Evolutionary conservation across 2,329 filamentous ascomycete genomes (phyloP).

Genomic region (Alternaria dauci): DNA sequence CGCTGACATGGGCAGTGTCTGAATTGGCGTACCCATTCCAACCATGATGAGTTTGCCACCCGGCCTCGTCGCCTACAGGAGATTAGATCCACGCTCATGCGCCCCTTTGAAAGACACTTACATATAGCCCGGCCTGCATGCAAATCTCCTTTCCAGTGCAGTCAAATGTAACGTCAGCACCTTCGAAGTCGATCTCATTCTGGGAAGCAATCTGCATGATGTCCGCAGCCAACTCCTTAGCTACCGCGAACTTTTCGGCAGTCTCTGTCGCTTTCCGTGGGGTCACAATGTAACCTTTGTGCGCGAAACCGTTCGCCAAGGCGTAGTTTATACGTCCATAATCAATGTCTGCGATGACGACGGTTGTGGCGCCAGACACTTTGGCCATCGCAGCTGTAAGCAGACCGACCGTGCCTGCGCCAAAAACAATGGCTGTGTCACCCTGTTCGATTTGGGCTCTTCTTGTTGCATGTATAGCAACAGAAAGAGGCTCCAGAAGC

Average conservation of each 20-base stretch:
- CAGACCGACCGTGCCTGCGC: constrained; percentile 71
- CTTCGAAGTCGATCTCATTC: constrained; percentile 50
- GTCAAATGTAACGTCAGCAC: constrained; percentile 53
- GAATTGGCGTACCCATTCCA: constrained; percentile 65
- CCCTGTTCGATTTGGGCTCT: constrained; percentile 77
- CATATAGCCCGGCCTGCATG: constrained; percentile 54
- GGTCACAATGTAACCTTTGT: constrained; percentile 49
- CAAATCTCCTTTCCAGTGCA: constrained; percentile 55
- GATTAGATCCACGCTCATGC: constrained; percentile 20
- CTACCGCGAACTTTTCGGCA: constrained; percentile 43
- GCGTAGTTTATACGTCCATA: constrained; percentile 52
- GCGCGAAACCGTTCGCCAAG: constrained; percentile 50
- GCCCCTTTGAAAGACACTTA: constrained; percentile 30
- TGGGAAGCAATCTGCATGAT: constrained; percentile 49
- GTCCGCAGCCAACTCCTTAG: constrained; percentile 49
- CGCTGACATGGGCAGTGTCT: constrained; percentile 63
- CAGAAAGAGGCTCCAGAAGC: constrained; percentile 70
- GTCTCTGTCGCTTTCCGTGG: constrained; percentile 37
- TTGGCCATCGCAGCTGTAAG: constrained; percentile 53
- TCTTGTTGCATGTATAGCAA: constrained; percentile 83
- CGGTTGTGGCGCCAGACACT: constrained; percentile 52
- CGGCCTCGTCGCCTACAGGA: constrained; percentile 52
- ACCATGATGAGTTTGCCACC: constrained; percentile 64
- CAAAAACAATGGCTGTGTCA: constrained; percentile 82
- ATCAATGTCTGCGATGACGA: constrained; percentile 53